These are phyloP conservation scores for Rosa rugosa DNA, from an alignment of 306 rosid species.

Conservation along the genomic window DNA sequence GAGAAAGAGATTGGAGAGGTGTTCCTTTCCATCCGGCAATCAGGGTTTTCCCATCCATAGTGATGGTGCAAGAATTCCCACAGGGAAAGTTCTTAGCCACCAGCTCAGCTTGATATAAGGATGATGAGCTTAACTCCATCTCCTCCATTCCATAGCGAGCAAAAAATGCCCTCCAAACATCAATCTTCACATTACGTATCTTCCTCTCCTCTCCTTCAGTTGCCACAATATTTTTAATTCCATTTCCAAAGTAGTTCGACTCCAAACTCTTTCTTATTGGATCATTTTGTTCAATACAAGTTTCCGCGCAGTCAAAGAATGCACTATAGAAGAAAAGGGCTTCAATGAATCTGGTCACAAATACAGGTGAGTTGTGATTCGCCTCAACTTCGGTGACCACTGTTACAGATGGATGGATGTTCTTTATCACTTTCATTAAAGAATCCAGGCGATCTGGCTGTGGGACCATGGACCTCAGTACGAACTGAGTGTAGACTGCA, in stretches of 20 bases:
- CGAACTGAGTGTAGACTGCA: conserved; percentile 31
- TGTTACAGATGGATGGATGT: conserved; percentile 43
- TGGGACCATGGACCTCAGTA: conserved; percentile 37
- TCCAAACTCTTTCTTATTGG: conserved; percentile 38
- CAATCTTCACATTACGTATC: conserved; percentile 46
- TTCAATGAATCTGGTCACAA: conserved; percentile 61
- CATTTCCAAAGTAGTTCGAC: conserved; percentile 43
- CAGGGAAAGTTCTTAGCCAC: conserved; percentile 42
- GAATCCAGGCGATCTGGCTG: conserved; percentile 47
- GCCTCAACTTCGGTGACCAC: conserved; percentile 56
- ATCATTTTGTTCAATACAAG: conserved; percentile 43
- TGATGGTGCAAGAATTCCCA: conserved; percentile 42
- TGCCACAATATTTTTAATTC: conserved; percentile 52
- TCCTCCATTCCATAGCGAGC: conserved; percentile 55
- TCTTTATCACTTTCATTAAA: conserved; percentile 45
- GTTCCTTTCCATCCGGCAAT: conserved; percentile 71
- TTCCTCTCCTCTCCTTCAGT: conserved; percentile 60
- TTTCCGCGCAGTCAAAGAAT: conserved; percentile 53
- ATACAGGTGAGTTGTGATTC: conserved; percentile 55
- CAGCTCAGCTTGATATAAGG: conserved; percentile 55
- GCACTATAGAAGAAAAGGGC: conserved; percentile 59
- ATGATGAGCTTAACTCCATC: conserved; percentile 45
- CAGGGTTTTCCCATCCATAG: conserved; percentile 43
- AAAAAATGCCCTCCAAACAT: conserved; percentile 69
- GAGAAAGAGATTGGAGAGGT: conserved; percentile 56